Conservation (phyloP, 129 eudicot genomes). For the Sambucus nigra region DNA sequence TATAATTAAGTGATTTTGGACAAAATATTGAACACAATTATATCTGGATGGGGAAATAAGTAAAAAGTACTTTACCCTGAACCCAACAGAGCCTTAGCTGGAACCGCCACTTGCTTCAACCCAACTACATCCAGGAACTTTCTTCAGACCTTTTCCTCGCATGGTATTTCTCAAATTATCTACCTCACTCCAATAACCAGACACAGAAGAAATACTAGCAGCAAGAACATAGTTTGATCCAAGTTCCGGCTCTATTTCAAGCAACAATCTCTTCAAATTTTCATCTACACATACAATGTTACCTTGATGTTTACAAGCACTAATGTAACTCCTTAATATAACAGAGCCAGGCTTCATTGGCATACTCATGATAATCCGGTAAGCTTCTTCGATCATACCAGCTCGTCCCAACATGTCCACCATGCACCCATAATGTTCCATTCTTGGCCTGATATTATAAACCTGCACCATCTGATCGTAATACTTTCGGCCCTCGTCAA, state of each 20-base stretch:
- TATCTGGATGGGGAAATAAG: too few relatives aligned
- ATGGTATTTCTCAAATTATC: constrained; percentile 23
- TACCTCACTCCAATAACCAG: constrained; percentile 10
- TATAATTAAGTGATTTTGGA: too few relatives aligned
- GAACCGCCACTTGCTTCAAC: constrained; percentile 8
- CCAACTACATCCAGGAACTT: constrained; percentile 39
- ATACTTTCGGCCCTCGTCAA: constrained; percentile 20
- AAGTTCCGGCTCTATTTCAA: constrained; percentile 23
- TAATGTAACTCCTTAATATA: constrained; percentile 30
- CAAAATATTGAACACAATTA: too few relatives aligned
- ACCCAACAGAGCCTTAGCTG: too few relatives aligned
- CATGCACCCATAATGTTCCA: constrained; percentile 53
- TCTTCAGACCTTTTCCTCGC: constrained; percentile 30
- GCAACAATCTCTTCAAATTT: constrained; percentile 15
- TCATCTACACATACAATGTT: constrained; percentile 10
- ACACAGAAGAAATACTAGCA: constrained; percentile 18
- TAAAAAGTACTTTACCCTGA: too few relatives aligned
- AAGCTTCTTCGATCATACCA: constrained; percentile 36
- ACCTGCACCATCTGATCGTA: constrained; percentile 23
- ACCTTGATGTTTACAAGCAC: constrained; percentile 29
- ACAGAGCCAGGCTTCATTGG: constrained; percentile 33
- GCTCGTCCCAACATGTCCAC: constrained; percentile 32
- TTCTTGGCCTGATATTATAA: constrained; percentile 28
- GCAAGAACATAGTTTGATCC: constrained; percentile 41
- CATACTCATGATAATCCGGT: constrained; percentile 24